Base-by-base conservation (phyloP, 371 early-diverging fungal species). In the Apophysomyces variabilis region DNA sequence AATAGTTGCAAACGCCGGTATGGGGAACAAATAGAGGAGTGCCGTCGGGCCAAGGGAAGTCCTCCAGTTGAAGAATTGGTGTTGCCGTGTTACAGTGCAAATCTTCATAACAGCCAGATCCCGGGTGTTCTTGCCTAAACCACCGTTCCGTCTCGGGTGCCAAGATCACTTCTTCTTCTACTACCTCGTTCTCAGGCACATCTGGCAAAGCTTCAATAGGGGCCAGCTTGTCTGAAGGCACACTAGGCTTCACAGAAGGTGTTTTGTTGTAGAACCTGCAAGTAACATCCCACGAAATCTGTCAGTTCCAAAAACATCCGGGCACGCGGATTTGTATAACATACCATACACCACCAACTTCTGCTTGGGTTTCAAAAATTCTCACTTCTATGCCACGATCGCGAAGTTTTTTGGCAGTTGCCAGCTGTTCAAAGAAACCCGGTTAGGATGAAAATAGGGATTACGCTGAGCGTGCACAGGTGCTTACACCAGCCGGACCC, bases 311-410 rank as follows among this genome's bases (percentile, higher is more conserved):
- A 26, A 26, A 26, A 3, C 32, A 26, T 13, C n/a, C 58, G 14
- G 35, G 16, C 36, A n/a, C 2, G 6, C 14, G 8, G 18, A 4
- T 12, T 11, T 46, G 21, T 18, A 18, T 13, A 16, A 16, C 62
- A 46, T 69, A 75, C 80, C 80, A 80, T 21, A 71, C 68, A 3
- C 80, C 80, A 32, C 80, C 80, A 9, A 77, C 58, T 5, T 59
- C 64, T 3, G 59, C 44, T 8, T 69, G 68, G 57, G 77, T 65
- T 44, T 80, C 80, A 38, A 65, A 77, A n/a, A 75, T 67, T 43
- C 62, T 71, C 14, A 80, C 77, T 21, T 73, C 44, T 1, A 80
- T 13, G 0, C 80, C 80, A 36, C 73, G 69, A n/a, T 80, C 80
- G 5, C 65, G 38, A 0, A 75, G 47, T n/a, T 68, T 50, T 38